These are phyloP conservation scores for Dactylellina sp. DNA, from an alignment of 2,329 filamentous ascomycete genomes.

Conservation along the genomic window DNA sequence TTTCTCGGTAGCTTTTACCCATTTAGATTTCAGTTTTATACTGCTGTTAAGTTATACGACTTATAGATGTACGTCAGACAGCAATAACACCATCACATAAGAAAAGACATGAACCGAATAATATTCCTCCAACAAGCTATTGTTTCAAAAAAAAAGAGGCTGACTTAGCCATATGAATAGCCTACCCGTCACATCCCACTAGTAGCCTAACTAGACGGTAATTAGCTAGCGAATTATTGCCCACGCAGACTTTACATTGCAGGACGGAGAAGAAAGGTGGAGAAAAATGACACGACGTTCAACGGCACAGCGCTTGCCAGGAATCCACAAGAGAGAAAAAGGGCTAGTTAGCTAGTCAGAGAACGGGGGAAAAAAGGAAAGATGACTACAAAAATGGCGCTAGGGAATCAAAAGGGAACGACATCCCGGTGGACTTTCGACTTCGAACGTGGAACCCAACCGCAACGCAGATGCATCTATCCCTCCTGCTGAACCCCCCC, in stretches of 20 bases:
- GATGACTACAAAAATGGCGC: constrained; percentile 31
- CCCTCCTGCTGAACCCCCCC: neutral
- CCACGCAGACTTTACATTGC: neutral
- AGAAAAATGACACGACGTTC: constrained; percentile 17
- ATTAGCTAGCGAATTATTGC: constrained; percentile 29
- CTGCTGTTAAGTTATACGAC: neutral
- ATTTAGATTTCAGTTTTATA: constrained; percentile 1
- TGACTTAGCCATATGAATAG: constrained; percentile 23
- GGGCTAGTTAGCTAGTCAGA: no score
- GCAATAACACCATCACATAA: neutral
- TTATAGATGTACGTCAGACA: constrained; percentile 11
- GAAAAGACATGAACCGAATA: constrained; percentile 10
- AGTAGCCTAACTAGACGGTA: constrained; percentile 40
- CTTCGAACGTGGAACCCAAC: constrained; percentile 25
- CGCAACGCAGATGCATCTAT: constrained; percentile 43
- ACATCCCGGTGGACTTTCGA: constrained; percentile 27
- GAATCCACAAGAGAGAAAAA: neutral
- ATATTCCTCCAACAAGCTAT: constrained; percentile 40
- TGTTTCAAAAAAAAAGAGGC: constrained; percentile 35
- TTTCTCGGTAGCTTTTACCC: constrained; percentile 3
- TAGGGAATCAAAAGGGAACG: constrained; percentile 37
- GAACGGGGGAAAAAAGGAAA: constrained; percentile 6
- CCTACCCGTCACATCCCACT: constrained; percentile 18
- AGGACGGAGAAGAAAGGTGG: constrained; percentile 40
- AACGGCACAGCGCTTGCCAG: constrained; percentile 17